These are phyloP conservation scores for Fusarium musae DNA, from an alignment of 2,329 filamentous ascomycete species.

Conservation along the genomic window DNA sequence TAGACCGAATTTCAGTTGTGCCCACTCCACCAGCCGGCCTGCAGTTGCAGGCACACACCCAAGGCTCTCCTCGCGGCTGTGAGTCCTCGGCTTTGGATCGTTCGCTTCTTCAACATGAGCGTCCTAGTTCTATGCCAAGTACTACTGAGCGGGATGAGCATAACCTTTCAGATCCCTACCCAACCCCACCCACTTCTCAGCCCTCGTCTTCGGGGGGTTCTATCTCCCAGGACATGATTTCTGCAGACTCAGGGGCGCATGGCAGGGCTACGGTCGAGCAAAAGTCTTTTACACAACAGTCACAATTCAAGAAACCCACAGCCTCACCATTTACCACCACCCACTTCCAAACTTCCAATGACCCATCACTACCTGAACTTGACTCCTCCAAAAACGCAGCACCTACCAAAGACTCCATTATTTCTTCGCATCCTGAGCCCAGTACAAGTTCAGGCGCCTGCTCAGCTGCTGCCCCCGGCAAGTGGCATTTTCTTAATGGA, in stretches of 20 bases:
- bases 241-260: conserved; percentile 40
- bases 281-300: conserved; percentile 34
- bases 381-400: conserved; percentile 33
- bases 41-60: conserved; percentile 44
- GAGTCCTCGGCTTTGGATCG: conserved; percentile 35
- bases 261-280: conserved; percentile 37
- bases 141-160: conserved; percentile 39
- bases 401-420: conserved; percentile 33
- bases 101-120: conserved; percentile 42
- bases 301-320: conserved; percentile 37
- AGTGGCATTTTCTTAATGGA: conserved; percentile 73
- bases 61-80: conserved; percentile 40
- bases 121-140: conserved; percentile 35
- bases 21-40: conserved; percentile 48
- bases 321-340: conserved; percentile 44
- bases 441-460: conserved; percentile 61
- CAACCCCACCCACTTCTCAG: conserved; percentile 67
- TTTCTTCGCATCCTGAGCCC: conserved; percentile 49
- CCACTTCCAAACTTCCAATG: conserved; percentile 41
- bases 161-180: conserved; percentile 55
- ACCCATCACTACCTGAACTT: conserved; percentile 37
- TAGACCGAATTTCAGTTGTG: conserved; percentile 38
- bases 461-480: conserved; percentile 54
- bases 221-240: conserved; percentile 44
- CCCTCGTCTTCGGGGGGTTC: conserved; percentile 53